These are phyloP conservation scores for Hypoxylon trugodes DNA, from an alignment of 495 filamentous ascomycete genomes.

Conservation along the genomic window DNA sequence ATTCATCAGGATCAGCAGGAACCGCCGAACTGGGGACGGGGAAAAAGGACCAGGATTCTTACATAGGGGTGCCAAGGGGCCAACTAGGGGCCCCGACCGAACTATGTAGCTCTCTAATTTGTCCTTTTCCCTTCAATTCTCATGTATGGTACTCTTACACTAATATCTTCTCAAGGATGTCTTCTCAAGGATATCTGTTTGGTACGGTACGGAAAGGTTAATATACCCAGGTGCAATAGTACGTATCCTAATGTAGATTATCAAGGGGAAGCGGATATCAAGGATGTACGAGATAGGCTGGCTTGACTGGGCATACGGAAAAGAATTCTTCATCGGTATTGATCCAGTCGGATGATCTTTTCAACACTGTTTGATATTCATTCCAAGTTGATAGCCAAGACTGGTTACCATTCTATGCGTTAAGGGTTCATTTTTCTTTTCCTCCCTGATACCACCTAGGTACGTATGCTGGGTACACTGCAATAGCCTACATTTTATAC, in stretches of 20 bases:
- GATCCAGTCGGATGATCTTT: no score
- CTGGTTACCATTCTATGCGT: not conserved
- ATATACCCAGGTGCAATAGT: no score
- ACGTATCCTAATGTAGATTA: no score
- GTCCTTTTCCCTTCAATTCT: conserved; percentile 18
- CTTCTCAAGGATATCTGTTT: not conserved
- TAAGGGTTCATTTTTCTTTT: conserved; percentile 8
- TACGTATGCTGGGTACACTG: not conserved
- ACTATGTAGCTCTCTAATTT: conserved; percentile 26
- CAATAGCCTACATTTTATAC: conserved; percentile 12
- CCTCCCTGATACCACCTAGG: no score
- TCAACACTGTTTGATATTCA: no score
- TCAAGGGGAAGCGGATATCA: no score
- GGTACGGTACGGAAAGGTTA: no score
- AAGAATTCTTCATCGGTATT: not conserved
- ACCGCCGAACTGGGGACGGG: conserved; percentile 38
- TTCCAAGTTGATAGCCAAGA: no score
- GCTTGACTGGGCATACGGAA: no score
- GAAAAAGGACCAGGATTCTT: conserved; percentile 23
- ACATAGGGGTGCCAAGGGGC: conserved; percentile 5
- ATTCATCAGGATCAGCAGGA: conserved; percentile 41
- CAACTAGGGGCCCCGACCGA: conserved; percentile 14
- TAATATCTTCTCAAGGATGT: not conserved
- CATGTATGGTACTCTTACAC: not conserved
- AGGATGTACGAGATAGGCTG: no score